Base-by-base conservation (phyloP, 2,329 filamentous ascomycete species). In the Xylariaceae sp. region DNA sequence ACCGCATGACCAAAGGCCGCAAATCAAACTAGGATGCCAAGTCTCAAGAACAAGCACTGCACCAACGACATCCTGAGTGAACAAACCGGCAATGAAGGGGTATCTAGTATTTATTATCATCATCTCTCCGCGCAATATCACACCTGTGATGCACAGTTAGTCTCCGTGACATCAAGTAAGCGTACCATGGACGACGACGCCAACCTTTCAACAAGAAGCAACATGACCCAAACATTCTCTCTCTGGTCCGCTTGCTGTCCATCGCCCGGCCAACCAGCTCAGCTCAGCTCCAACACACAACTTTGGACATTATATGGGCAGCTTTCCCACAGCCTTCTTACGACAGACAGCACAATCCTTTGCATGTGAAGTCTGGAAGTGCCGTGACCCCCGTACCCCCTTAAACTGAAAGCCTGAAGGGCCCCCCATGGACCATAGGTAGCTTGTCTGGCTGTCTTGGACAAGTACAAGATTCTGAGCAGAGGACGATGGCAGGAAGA, bases 151-250 rank as follows among this genome's bases (percentile, higher is more conserved):
- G 6, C 15, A 17, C 18, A 23, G 42, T 62, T 45, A 62, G 62
- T 55, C 35, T 57, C 39, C 48, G 18, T 52, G 23, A 34, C 18
- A 47, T 51, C 44, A 42, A 47, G n/a, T 50, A 52, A 57, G 10
- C 30, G 23, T 11, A 59, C 50, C 53, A 37, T 49, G 42, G 47
- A 58, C 39, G 35, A 57, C 42, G 51, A 49, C 18, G 39, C 60
- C 42, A 62, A 64, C 62, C 60, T 62, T 64, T 42, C 15, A 47
- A 51, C 54, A 62, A 39, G 49, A 62, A 39, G 49, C 49, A 53
- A 56, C 51, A 62, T 59, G 55, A 50, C 55, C 48, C 7, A 49
- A 60, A 54, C 58, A 58, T 18, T 57, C 55, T 30, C 51, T 49
- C 55, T 30, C 51, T 49, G 51, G 13, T 56, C 49, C 49, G 39